Evolutionary conservation across 2,329 filamentous ascomycete genomes (phyloP).

Genomic region (Lachnellula arida): DNA sequence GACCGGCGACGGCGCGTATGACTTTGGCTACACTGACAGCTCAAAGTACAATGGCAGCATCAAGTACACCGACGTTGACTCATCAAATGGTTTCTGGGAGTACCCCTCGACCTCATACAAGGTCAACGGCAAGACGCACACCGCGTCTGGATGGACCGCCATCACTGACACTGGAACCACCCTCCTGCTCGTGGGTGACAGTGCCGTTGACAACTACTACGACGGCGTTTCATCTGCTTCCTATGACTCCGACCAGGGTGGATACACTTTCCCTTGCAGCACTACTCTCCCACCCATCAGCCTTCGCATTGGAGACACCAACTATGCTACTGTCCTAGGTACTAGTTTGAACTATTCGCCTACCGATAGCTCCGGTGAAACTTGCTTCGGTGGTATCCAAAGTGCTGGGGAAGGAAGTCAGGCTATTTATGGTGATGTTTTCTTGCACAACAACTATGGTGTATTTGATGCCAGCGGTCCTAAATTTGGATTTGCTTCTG

Average conservation of each 20-base stretch:
- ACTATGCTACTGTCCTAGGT: conserved; percentile 32
- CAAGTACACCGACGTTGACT: conserved; percentile 44
- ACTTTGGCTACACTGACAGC: conserved; percentile 51
- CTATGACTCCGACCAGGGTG: conserved; percentile 28
- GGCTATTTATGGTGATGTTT: conserved; percentile 32
- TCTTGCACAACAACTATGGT: conserved; percentile 31
- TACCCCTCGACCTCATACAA: conserved; percentile 47
- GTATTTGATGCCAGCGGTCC: conserved; percentile 27
- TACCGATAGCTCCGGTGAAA: conserved; percentile 8
- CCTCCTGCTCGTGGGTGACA: conserved; percentile 34
- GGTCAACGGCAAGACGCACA: conserved; percentile 43
- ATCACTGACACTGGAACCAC: conserved; percentile 40
- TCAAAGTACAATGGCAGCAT: conserved; percentile 49
- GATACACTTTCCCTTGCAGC: conserved; percentile 35
- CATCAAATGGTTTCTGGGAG: conserved; percentile 48
- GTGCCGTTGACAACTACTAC: conserved; percentile 35
- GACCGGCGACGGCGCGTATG: conserved; percentile 43
- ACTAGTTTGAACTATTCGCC: conserved; percentile 34
- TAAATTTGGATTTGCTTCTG: conserved; percentile 27
- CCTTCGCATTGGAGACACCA: conserved; percentile 29
- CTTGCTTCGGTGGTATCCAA: conserved; percentile 37
- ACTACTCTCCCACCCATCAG: conserved; percentile 33
- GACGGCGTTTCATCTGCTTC: conserved; percentile 29
- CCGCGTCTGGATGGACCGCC: conserved; percentile 31
- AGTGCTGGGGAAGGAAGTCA: conserved; percentile 24